Percentiles rank a stretch among this genome's conserved stretches.
These are phyloP conservation scores for Verticillium klebahnii DNA, from an alignment of 2,329 filamentous ascomycete species.

Conservation along the genomic window DNA sequence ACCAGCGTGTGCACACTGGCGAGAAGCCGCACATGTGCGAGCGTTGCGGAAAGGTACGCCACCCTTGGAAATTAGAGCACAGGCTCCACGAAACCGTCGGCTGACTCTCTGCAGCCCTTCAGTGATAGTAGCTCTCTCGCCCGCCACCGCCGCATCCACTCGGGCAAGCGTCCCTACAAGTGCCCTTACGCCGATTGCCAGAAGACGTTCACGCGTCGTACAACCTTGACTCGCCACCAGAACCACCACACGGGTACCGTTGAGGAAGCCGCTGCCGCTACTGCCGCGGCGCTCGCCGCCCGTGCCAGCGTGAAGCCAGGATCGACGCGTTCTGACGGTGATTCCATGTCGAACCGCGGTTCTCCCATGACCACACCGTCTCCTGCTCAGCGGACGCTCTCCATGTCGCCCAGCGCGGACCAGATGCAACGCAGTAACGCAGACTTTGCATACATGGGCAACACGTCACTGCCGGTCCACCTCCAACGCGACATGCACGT, in stretches of 20 bases:
- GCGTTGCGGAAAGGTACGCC: slow-evolving; percentile 81
- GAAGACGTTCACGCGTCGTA: slow-evolving; percentile 95
- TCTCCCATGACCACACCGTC: slow-evolving; percentile 79
- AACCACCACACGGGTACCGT: slow-evolving; percentile 94
- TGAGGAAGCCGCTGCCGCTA: slow-evolving; percentile 86
- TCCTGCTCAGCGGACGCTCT: slow-evolving; percentile 71
- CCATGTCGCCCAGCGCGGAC: slow-evolving; percentile 71
- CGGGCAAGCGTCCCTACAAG: slow-evolving; percentile 93
- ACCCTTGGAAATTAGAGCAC: slow-evolving; percentile 5
- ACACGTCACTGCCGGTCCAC: slow-evolving; percentile 76
- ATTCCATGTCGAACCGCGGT: slow-evolving; percentile 65
- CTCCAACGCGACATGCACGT: slow-evolving; percentile 71
- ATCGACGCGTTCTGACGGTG: slow-evolving; percentile 62
- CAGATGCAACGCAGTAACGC: slow-evolving; percentile 59
- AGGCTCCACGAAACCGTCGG: slow-evolving; percentile 14
- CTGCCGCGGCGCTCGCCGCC: slow-evolving; percentile 74
- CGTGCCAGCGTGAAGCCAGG: slow-evolving; percentile 32
- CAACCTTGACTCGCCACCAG: slow-evolving; percentile 90
- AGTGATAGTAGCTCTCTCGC: slow-evolving; percentile 94
- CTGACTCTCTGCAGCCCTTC: slow-evolving; percentile 62
- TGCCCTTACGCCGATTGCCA: slow-evolving; percentile 97
- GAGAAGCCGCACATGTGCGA: slow-evolving; percentile 99
- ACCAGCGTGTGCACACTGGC: slow-evolving; percentile 91
- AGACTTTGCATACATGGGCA: slow-evolving; percentile 74
- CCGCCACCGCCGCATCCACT: slow-evolving; percentile 89